Percentiles rank a stretch among this genome's conserved stretches.
Conservation (phyloP, 805 yeast species). For the Starmerella etchellsii region DNA sequence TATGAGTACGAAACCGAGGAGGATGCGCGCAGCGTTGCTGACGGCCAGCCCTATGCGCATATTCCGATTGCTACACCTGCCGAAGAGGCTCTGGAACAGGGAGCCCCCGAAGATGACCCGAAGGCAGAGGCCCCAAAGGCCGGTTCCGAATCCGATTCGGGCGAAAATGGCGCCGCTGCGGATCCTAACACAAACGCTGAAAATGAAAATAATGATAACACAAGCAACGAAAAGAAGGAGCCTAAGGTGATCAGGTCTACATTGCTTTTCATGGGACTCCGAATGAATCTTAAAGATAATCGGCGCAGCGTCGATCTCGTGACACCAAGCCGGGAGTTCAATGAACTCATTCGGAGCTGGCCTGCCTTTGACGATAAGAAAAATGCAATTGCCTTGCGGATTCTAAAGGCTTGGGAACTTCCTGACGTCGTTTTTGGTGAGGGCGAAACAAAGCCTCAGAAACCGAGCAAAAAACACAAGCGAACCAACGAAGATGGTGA, state of each 20-base stretch:
- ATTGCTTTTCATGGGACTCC: constrained; percentile 70
- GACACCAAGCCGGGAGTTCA: constrained; percentile 82
- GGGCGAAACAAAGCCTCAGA: constrained; percentile 64
- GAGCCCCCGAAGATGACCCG: constrained; percentile 16
- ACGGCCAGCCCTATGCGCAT: constrained; percentile 38
- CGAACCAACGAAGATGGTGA: constrained; percentile 24
- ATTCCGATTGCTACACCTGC: constrained; percentile 30
- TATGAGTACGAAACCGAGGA: constrained; percentile 39
- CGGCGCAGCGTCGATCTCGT: constrained; percentile 52
- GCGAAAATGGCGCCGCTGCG: neutral
- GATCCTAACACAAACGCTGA: neutral
- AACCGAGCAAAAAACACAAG: constrained; percentile 35
- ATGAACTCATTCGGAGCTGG: constrained; percentile 64
- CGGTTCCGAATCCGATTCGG: neutral
- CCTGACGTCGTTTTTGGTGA: constrained; percentile 75
- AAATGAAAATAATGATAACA: constrained; percentile 7
- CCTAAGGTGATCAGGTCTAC: constrained; percentile 33
- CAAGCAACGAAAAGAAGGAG: neutral
- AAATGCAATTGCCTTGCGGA: constrained; percentile 52
- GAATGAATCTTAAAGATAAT: constrained; percentile 30
- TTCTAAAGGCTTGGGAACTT: constrained; percentile 58
- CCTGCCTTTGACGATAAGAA: constrained; percentile 48
- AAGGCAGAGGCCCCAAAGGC: neutral
- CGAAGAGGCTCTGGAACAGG: constrained; percentile 26
- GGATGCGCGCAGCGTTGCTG: constrained; percentile 44